Conservation (phyloP, 345 rosid genomes). For the Camelina hispida region DNA sequence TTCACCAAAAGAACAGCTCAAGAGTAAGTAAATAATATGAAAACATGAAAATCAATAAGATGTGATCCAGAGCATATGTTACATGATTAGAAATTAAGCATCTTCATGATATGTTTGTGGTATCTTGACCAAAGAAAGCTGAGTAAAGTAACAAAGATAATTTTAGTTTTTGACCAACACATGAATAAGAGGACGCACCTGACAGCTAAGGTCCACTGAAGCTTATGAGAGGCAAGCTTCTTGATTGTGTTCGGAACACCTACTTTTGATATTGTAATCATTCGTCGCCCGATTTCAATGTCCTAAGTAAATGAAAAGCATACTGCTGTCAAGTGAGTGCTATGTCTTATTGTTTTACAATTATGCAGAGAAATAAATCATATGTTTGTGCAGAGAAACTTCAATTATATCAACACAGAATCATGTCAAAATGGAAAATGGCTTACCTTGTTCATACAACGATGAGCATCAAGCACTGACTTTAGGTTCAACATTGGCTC, state of each 20-base stretch:
- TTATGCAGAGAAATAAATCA: not conserved
- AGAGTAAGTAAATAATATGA: not conserved
- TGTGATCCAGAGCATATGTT: not conserved
- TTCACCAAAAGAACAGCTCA: constrained; percentile 31
- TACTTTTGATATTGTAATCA: constrained; percentile 95
- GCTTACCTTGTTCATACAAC: constrained; percentile 85
- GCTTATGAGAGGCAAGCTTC: constrained; percentile 88
- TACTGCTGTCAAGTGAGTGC: constrained; percentile 15
- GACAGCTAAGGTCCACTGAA: constrained; percentile 95
- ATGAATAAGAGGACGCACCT: constrained; percentile 55
- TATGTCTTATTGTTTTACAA: constrained; percentile 3
- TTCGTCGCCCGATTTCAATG: constrained; percentile 93
- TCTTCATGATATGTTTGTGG: not conserved
- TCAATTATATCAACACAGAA: not conserved
- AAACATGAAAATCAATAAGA: not conserved
- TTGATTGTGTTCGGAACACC: constrained; percentile 97
- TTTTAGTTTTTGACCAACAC: not conserved
- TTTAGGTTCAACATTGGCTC: constrained; percentile 97
- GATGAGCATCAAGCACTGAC: constrained; percentile 90
- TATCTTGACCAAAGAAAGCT: not conserved
- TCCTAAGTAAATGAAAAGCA: constrained; percentile 57
- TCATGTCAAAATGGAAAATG: not conserved
- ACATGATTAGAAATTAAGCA: not conserved
- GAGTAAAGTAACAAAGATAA: not conserved
- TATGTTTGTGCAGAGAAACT: not conserved